A percentile compares a stretch with the other conserved stretches of the same genome.
These are phyloP conservation scores for Ananas comosus DNA, from an alignment of 176 grass and related monocot genomes.

Conservation along the genomic window DNA sequence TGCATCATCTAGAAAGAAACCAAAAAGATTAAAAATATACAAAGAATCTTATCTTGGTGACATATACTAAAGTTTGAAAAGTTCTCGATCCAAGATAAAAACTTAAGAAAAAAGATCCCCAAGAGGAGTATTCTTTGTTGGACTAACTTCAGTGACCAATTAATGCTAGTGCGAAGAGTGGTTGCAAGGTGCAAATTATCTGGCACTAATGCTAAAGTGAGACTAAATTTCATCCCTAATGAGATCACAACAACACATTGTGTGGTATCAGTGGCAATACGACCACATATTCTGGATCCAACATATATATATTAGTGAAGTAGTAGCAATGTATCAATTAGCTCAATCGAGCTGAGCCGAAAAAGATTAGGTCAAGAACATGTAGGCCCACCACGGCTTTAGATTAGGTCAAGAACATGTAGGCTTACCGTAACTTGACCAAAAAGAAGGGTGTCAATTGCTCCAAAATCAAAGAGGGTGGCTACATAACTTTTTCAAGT, in stretches of 20 bases:
- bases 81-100: no score
- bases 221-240: background rate
- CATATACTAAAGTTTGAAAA: no score
- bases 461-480: background rate
- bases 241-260: background rate
- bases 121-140: no score
- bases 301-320: background rate
- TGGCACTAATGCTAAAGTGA: background rate
- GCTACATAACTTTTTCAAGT: background rate
- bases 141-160: no score
- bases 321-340: background rate
- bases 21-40: no score
- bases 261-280: background rate
- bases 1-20: no score
- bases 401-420: conserved; percentile 1
- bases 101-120: no score
- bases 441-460: background rate
- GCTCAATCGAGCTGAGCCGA: background rate
- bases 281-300: background rate
- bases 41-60: no score
- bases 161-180: no score
- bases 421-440: background rate
- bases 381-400: background rate
- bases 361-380: background rate
- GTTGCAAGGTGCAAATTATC: no score